Evolutionary conservation across 2,329 filamentous ascomycete species (phyloP), one percentile per base, ranked within the genome.

Genomic region (Huntiella bhutanensis): DNA sequence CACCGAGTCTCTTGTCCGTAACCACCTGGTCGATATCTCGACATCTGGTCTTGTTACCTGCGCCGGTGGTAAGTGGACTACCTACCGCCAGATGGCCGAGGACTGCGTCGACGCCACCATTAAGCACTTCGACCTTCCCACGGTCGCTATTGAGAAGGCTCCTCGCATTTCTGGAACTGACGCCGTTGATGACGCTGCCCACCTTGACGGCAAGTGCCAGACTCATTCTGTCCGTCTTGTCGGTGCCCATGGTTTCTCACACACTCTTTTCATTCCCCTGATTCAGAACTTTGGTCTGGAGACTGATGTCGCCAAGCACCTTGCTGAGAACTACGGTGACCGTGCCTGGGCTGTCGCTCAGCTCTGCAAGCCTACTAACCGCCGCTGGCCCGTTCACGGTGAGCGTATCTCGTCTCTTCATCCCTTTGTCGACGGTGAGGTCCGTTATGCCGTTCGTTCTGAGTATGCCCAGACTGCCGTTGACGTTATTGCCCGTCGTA

Each of bases 241-340:
- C 49, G 85, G 85, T 54, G 82, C 85, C 8, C 85, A 93, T 59
- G 84, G 85, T 46, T 92, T 79, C 66, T 86, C 80, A 61, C 86
- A 86, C 63, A 71, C 86, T 1, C 75, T 95, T 17, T 94, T 94
- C 66, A 94, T 95, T 68, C 87, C 88, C 62, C 68, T 95, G 33
- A 91, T 94, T 58, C 86, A 95, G 62, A 83, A 93, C 64, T 94
- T 84, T 58, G 85, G 85, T 52, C 65, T 95, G 48, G 87, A 94
- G 62, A 93, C 84, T 13, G 85, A 93, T 55, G 83, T 95, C 15
- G 87, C 87, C 39, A 82, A 85, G 64, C 86, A 95, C 62, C 70
- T 95, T 33, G 81, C 80, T 11, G 75, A 82, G 57, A 82, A 83
- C 48, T 96, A 95, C 59, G 87, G 88, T 53, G 87, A 95, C 62